Evolutionary conservation across 345 rosid genomes (phyloP), one percentile per base, ranked within the genome.

Genomic region (Geranium rotundifolium): DNA sequence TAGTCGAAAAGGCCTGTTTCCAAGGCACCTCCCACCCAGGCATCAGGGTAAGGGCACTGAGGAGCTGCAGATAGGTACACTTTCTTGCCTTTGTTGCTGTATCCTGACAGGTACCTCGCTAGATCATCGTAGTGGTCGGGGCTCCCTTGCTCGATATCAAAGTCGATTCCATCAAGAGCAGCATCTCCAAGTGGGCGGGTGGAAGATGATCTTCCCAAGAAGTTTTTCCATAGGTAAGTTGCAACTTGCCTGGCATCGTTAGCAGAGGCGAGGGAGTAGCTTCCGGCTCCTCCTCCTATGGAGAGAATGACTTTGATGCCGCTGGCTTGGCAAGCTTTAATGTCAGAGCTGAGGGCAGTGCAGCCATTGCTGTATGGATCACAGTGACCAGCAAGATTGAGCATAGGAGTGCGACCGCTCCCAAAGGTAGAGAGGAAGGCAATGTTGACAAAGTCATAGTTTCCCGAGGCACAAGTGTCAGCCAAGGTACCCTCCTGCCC

Each of bases 391-490:
- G n/a, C n/a, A n/a, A n/a, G n/a, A n/a, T n/a, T n/a, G n/a, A n/a
- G n/a, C n/a, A n/a, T n/a, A n/a, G n/a, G n/a, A n/a, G n/a, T n/a
- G n/a, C n/a, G n/a, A n/a, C n/a, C n/a, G n/a, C n/a, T n/a, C n/a
- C n/a, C n/a, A n/a, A n/a, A n/a, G n/a, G n/a, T n/a, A n/a, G n/a
- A n/a, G n/a, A n/a, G n/a, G n/a, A n/a, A n/a, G n/a, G n/a, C n/a
- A n/a, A n/a, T n/a, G n/a, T n/a, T n/a, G n/a, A n/a, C n/a, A n/a
- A n/a, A n/a, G n/a, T n/a, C n/a, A n/a, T n/a, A n/a, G n/a, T n/a
- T n/a, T n/a, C n/a, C n/a, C n/a, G 52, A 66, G 80, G 57, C 74
- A 72, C 1, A 72, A 63, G 76, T 68, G 19, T 72, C 74, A 3
- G 68, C 63, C 8, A 76, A 12, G 65, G 73, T 75, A 17, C 76